Evolutionary conservation across 2,329 filamentous ascomycete species (phyloP).

Genomic region (Metarhizium robertsii): DNA sequence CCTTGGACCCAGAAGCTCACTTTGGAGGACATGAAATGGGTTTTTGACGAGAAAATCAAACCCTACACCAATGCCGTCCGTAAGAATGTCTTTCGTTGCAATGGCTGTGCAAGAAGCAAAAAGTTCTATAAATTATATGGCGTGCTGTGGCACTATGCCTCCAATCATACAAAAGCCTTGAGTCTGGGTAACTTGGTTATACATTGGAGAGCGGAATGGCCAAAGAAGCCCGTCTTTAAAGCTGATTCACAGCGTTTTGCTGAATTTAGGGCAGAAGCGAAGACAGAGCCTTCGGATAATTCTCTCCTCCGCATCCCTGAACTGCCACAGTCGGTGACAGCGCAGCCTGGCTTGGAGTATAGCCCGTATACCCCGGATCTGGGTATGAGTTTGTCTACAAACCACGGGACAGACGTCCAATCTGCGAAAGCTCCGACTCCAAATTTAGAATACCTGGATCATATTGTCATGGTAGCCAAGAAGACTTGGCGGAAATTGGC

Average conservation of each 20-base stretch:
- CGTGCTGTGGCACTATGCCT: constrained; percentile 73
- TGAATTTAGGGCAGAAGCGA: neutral
- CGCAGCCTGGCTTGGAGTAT: neutral
- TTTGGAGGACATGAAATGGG: constrained; percentile 79
- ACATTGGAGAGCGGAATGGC: constrained; percentile 76
- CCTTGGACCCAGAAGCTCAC: constrained; percentile 55
- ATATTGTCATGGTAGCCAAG: neutral
- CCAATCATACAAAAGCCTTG: constrained; percentile 65
- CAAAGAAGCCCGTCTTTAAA: constrained; percentile 62
- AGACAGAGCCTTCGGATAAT: neutral
- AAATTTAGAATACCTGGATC: neutral
- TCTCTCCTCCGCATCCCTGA: neutral
- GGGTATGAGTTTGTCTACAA: neutral
- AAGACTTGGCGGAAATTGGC: neutral
- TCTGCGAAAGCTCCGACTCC: neutral
- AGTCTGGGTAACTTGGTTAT: constrained; percentile 65
- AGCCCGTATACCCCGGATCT: neutral
- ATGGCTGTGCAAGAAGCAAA: constrained; percentile 51
- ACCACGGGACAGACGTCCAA: neutral
- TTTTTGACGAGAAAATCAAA: constrained; percentile 70
- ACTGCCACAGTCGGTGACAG: neutral
- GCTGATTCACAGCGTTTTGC: constrained; percentile 36
- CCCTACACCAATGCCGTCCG: constrained; percentile 55
- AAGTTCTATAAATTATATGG: constrained; percentile 71
- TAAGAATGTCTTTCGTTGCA: constrained; percentile 70